Base-by-base conservation (phyloP, 805 yeast species). In the Priceomyces melissophilus region DNA sequence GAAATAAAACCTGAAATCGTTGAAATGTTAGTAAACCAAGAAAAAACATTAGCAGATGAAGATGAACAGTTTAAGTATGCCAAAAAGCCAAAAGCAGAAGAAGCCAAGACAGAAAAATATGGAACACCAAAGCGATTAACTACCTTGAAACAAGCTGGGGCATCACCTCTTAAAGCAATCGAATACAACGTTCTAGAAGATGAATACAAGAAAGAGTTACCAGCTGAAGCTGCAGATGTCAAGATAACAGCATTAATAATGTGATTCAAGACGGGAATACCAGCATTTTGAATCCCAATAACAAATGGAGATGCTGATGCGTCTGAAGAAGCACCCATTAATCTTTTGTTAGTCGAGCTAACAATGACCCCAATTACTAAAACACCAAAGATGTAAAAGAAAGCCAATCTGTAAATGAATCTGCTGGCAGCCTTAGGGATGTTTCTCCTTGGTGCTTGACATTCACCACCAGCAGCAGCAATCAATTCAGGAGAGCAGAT, bases 261-360 rank as follows among this genome's bases (percentile, higher is more conserved):
- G 49, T 79, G 82, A 52, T 81, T 76, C 47, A 80, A 64, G 5
- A 75, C 82, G 16, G 65, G 69, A 35, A 79, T 73, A 37, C 84
- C 82, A 4, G 82, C 84, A 53, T 70, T 75, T 61, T 73, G 74
- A 52, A 76, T 79, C 35, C 83, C 85, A 52, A 81, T 73, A 41
- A 81, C 84, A 48, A 79, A 81, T 2, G 86, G 85, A 26, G 84
- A 79, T 12, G 82, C 81, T 25, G 81, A 73, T 17, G 84, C 84
- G 50, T 75, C 61, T 16, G 53, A 43, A 29, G 49, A 38, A 10
- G 58, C 61, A 33, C 46, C 28, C 33, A 51, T 40, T 49, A 66
- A 60, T 15, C 42, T 42, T 2, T 46, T 46, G 43, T 57, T 57
- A 17, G 47, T 57, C 28, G 65, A 58, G 39, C 54, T 46, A 23